Percentiles rank a stretch among this genome's conserved stretches.
These are phyloP conservation scores for Clavispora carvajalis DNA, from an alignment of 805 yeast species.

Conservation along the genomic window DNA sequence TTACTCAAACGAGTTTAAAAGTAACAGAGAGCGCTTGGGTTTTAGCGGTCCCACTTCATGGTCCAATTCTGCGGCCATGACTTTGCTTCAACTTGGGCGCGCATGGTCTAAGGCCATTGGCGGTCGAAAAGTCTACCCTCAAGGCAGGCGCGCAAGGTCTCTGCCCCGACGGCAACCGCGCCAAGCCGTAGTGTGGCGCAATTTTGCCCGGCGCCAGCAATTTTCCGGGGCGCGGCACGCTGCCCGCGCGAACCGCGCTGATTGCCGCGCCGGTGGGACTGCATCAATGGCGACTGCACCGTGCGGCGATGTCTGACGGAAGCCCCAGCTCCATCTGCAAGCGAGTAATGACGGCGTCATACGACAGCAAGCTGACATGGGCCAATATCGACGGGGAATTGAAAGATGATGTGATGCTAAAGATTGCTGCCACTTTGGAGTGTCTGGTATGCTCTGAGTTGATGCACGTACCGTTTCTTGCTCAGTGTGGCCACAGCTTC, in stretches of 20 bases:
- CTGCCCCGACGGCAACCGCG: no score
- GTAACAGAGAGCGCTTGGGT: no score
- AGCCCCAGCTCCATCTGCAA: neutral
- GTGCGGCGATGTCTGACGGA: neutral
- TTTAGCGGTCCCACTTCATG: no score
- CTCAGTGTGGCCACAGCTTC: slow-evolving; percentile 69
- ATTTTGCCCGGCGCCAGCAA: neutral
- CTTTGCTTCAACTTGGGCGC: no score
- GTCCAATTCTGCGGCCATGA: no score
- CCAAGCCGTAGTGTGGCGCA: no score
- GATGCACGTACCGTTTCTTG: slow-evolving; percentile 60
- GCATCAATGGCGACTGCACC: slow-evolving; percentile 1
- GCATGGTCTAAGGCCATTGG: no score
- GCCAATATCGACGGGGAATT: slow-evolving; percentile 13
- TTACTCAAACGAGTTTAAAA: slow-evolving; percentile 2
- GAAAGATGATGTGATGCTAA: slow-evolving; percentile 17
- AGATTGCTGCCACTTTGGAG: slow-evolving; percentile 28
- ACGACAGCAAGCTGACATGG: slow-evolving; percentile 13
- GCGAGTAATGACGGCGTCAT: slow-evolving; percentile 9
- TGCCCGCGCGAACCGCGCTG: neutral
- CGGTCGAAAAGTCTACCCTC: no score
- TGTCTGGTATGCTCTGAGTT: slow-evolving; percentile 69
- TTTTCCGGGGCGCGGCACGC: neutral
- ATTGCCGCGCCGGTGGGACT: neutral
- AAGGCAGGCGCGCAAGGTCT: no score